Conservation (phyloP, 139 green algal species). For the Chlorella sp. region DNA sequence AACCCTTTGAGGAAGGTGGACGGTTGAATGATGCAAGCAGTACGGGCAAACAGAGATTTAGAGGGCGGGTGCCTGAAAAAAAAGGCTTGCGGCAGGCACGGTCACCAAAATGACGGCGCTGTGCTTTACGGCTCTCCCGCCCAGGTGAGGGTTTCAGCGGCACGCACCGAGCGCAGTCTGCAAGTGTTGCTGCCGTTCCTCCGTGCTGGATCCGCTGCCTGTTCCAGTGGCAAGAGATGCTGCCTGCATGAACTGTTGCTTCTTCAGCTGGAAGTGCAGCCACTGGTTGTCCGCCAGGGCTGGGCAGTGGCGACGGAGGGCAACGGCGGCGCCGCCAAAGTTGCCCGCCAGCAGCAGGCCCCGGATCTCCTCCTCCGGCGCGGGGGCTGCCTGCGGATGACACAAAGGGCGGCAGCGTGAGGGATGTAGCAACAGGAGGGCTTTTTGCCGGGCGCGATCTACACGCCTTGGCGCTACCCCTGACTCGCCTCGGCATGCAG, state of each 20-base stretch:
- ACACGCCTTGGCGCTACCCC: background rate
- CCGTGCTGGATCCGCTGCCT: background rate
- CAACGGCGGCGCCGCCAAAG: background rate
- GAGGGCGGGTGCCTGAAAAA: background rate
- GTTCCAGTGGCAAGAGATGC: background rate
- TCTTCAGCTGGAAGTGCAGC: conserved; percentile 27
- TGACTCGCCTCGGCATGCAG: background rate
- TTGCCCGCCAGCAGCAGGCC: background rate
- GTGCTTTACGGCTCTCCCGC: background rate
- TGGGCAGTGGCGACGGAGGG: background rate
- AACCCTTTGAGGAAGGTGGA: background rate
- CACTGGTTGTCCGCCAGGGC: background rate
- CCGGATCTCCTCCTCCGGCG: background rate
- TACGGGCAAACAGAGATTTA: background rate
- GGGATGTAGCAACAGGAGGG: too few relatives aligned
- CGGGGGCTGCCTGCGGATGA: background rate
- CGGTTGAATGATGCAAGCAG: too few relatives aligned
- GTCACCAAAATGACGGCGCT: background rate
- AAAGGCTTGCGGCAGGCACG: background rate
- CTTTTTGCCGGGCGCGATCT: background rate
- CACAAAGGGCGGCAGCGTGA: background rate
- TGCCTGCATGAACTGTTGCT: background rate
- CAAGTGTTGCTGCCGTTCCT: background rate
- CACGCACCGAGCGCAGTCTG: conserved; percentile 11
- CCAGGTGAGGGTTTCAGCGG: too few relatives aligned